Evolutionary conservation across 2,329 filamentous ascomycete genomes (phyloP).

Genomic region (Cladosporium sphaerospermum): DNA sequence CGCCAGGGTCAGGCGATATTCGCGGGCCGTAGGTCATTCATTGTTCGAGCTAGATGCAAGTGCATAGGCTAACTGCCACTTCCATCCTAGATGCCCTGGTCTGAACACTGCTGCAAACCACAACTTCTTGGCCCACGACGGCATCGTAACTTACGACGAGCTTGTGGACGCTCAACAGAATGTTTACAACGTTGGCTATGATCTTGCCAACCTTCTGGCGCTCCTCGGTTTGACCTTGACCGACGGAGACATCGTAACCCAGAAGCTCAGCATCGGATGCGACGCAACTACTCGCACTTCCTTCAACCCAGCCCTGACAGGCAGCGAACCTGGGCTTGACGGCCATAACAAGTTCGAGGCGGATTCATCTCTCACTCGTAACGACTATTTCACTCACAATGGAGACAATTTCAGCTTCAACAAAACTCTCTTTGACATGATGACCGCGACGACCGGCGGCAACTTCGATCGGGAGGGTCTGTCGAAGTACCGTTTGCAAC

Average conservation of each 20-base stretch:
- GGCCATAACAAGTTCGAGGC: slow-evolving; percentile 42
- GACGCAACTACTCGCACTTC: slow-evolving; percentile 40
- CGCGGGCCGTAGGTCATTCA: slow-evolving; percentile 26
- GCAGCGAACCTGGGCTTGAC: slow-evolving; percentile 37
- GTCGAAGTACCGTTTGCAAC: slow-evolving; percentile 34
- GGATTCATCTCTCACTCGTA: slow-evolving; percentile 37
- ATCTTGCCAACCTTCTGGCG: slow-evolving; percentile 36
- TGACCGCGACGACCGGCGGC: slow-evolving; percentile 29
- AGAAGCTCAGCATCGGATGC: slow-evolving; percentile 41
- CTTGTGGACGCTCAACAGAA: slow-evolving; percentile 43
- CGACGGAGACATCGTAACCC: slow-evolving; percentile 38
- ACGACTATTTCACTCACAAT: slow-evolving; percentile 34
- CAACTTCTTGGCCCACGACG: slow-evolving; percentile 39
- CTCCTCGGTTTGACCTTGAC: slow-evolving; percentile 34
- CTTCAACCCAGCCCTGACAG: slow-evolving; percentile 28
- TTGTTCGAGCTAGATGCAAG: no score
- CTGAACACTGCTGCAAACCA: slow-evolving; percentile 40
- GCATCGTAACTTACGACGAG: slow-evolving; percentile 38
- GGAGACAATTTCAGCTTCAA: slow-evolving; percentile 38
- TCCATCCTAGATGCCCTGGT: slow-evolving; percentile 33
- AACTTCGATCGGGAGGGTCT: slow-evolving; percentile 35
- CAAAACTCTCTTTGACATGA: slow-evolving; percentile 35
- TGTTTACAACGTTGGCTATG: slow-evolving; percentile 40
- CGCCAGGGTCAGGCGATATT: slow-evolving; percentile 35
- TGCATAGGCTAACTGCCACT: slow-evolving; percentile 15